Base-by-base conservation (phyloP, 2,329 filamentous ascomycete species). In the Nakataea oryzae region DNA sequence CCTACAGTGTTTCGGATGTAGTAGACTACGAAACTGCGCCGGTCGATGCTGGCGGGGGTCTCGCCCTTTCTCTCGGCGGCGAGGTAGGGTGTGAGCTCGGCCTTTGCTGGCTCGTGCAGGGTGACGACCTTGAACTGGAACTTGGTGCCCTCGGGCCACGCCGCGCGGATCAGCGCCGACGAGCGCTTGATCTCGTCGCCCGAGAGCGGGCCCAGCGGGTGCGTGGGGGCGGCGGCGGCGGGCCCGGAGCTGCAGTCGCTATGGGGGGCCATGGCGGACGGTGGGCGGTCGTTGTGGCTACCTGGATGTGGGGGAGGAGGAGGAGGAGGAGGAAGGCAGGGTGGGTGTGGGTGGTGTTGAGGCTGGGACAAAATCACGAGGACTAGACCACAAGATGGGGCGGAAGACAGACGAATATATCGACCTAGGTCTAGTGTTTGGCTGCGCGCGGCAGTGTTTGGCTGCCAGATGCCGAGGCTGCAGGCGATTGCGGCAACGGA, bases 121-220 rank as follows among this genome's bases (percentile, higher is more conserved):
- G 79, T 87, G 29, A 88, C 76, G 56, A 76, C 75, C 70, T 87
- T 88, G 78, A 86, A 88, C 60, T 86, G 81, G 56, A 87, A 70
- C 32, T 81, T 76, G 2, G 79, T 81, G 28, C 77, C 76, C 14
- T 74, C 72, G 0, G 84, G 85, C 81, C 85, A 87, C 62, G 78
- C 74, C 58, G 72, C 70, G 63, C 74, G 78, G 64, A 88, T 74
- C 34, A 86, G 72, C 1, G 71, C 67, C 8, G 80, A 75, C 30
- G 79, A 78, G 57, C 77, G 73, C 17, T 74, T 74, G 65, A 88
- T 86, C 70, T 88, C 86, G 27, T 73, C 69, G n/a, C 76, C 77
- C 30, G 77, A 81, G 55, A 88, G 74, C 41, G 85, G 85, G 7
- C 83, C 82, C 61, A 88, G 77, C 13, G 86, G 85, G 66, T 88